Percentiles rank a stretch among this genome's conserved stretches.
These are phyloP conservation scores for Helianthus annuus DNA, from an alignment of 129 eudicot genomes.

Conservation along the genomic window HanXRQr2.0-SUNRISE NC_035434.2:151388621-151389120, in stretches of 20 bases:
- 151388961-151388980: slow-evolving; percentile 76
- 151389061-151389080: too few relatives aligned
- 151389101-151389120: too few relatives aligned
- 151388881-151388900: too few relatives aligned
- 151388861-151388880: background rate
- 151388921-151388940: slow-evolving; percentile 33
- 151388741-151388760: background rate
- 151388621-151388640: slow-evolving; percentile 55
- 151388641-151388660: slow-evolving; percentile 59
- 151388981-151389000: slow-evolving; percentile 65
- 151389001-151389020: background rate
- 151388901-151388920: slow-evolving; percentile 44
- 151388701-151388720: slow-evolving; percentile 48
- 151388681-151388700: slow-evolving; percentile 72
- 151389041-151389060: too few relatives aligned
- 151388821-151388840: too few relatives aligned
- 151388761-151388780: background rate
- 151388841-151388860: too few relatives aligned
- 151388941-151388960: slow-evolving; percentile 76
- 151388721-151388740: background rate
- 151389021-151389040: background rate
- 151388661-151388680: slow-evolving; percentile 54
- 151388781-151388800: too few relatives aligned
- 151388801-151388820: too few relatives aligned
- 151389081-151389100: too few relatives aligned